These are phyloP conservation scores for Myriosclerotinia curreyana DNA, from an alignment of 2,329 filamentous ascomycete species.

Conservation along the genomic window DNA sequence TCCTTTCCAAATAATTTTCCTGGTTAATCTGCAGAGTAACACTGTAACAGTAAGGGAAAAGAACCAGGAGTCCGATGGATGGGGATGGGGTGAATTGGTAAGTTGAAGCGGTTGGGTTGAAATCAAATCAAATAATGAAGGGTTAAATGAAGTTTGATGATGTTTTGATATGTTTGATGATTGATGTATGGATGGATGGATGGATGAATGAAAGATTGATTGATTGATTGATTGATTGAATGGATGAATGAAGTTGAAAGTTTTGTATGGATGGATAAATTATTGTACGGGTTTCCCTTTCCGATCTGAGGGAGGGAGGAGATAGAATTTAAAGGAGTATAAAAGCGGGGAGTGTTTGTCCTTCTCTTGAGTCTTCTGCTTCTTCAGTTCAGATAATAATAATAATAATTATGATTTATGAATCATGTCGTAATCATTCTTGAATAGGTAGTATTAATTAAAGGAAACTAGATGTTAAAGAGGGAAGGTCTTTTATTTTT, in stretches of 20 bases:
- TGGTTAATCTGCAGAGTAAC: neutral
- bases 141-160: slow-evolving; percentile 3
- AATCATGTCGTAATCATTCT: no score
- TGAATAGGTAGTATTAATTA: no score
- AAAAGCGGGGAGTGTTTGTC: neutral
- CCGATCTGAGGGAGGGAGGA: neutral
- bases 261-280: neutral
- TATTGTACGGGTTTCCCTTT: neutral
- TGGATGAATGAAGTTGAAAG: neutral
- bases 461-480: no score
- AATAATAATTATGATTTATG: no score
- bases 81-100: no score
- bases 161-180: neutral
- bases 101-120: neutral
- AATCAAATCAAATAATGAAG: slow-evolving; percentile 2
- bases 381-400: no score
- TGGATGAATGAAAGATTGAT: neutral
- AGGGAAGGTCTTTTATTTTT: no score
- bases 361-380: no score
- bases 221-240: neutral
- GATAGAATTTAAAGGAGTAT: no score
- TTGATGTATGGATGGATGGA: neutral
- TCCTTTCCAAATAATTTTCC: slow-evolving; percentile 6
- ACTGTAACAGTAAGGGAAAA: no score
- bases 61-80: no score